Evolutionary conservation across 768 basidiomycete genomes (phyloP).

Genomic region (Coprinellus micaceus): DNA sequence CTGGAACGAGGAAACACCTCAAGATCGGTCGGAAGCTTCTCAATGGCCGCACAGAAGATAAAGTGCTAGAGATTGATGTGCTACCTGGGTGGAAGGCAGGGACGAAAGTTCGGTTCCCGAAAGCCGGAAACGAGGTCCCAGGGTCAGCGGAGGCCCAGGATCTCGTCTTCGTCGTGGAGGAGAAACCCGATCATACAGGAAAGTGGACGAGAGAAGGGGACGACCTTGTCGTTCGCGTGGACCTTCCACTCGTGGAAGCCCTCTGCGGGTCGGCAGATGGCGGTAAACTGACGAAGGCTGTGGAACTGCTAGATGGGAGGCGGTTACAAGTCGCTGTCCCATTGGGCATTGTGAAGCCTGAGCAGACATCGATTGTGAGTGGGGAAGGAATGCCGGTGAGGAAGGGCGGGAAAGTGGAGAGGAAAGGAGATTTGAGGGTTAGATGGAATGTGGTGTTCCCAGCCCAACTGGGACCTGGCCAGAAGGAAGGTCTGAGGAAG

Average conservation of each 20-base stretch:
- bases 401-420: conserved; percentile 64
- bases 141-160: conserved; percentile 64
- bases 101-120: conserved; percentile 88
- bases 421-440: conserved; percentile 81
- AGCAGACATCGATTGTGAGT: conserved; percentile 61
- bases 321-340: conserved; percentile 69
- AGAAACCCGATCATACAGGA: conserved; percentile 68
- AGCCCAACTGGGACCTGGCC: conserved; percentile 61
- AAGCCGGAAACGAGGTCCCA: conserved; percentile 76
- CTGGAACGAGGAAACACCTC: conserved; percentile 81
- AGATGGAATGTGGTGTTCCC: conserved; percentile 88
- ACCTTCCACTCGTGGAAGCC: conserved; percentile 80
- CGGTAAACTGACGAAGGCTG: conserved; percentile 39
- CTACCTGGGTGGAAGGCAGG: conserved; percentile 95
- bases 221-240: conserved; percentile 60
- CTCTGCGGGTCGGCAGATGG: conserved; percentile 50
- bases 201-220: conserved; percentile 77
- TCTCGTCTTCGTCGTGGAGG: conserved; percentile 96
- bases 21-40: conserved; percentile 75
- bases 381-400: conserved; percentile 93
- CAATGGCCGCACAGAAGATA: conserved; percentile 78
- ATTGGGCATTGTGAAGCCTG: conserved; percentile 67
- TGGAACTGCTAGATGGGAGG: conserved; percentile 79
- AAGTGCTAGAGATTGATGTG: conserved; percentile 75
- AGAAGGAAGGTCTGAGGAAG: conserved; percentile 79